Base-by-base conservation (phyloP, 371 early-diverging fungal genomes). In the Parasitella parasitica region DNA sequence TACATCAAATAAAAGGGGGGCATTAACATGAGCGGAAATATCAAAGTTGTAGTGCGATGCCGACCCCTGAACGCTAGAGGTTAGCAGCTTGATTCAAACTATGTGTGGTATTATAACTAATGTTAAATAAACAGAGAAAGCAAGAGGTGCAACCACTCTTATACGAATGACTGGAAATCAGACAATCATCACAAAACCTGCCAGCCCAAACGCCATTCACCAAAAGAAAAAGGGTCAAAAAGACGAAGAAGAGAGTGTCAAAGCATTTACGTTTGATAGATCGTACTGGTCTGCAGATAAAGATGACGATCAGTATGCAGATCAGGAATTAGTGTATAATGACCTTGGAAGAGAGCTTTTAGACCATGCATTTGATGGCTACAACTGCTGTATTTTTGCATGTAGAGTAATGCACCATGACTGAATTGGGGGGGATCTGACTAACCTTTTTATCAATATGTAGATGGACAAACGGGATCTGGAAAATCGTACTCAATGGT, bases 351-450 rank as follows among this genome's bases (percentile, higher is more conserved):
- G 71, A 18, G 87, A 87, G 24, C 69, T 95, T 15, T 73, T 93
- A 30, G 88, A 90, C 61, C 94, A 95, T 66, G 89, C 94, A 9
- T 87, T 94, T 53, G 76, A 77, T 15, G 93, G 93, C 18, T 94
- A 92, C 73, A 91, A 93, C 67, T 86, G 88, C 53, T 90, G 90
- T 75, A 89, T 94, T 30, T 87, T 92, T 59, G 94, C 92, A 28
- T 93, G 85, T 87, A 75, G 70, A 63, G 26, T 22, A 39, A 12
- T 9, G n/a, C 46, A 11, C 2, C 20, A 3, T 12, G 0, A 2
- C 6, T 9, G 9, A 11, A 46, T 9, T 18, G 24, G 3, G 13
- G 20, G 5, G 24, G 12, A 22, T 20, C 5, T 13, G 1, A 22
- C 46, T 46, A 46, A 46, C 9, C 24, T 22, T 24, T 22, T 24